Evolutionary conservation across 2,329 filamentous ascomycete species (phyloP).

Genomic region (Grosmannia clavigera): DNA sequence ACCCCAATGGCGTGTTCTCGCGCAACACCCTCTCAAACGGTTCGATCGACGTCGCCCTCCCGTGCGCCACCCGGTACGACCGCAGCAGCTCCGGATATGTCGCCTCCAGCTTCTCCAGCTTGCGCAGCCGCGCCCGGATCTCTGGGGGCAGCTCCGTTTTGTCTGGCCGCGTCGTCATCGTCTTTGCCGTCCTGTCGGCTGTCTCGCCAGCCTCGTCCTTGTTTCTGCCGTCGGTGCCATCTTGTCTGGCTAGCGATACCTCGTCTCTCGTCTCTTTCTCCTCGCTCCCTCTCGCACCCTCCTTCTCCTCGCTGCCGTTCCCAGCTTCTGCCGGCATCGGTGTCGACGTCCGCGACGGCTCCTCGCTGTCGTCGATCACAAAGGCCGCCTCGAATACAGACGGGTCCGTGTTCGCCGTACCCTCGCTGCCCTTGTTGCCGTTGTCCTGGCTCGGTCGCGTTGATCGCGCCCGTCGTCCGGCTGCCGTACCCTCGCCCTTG

Average conservation of each 20-base stretch:
- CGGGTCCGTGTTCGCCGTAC: conserved; percentile 55
- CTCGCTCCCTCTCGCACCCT: conserved; percentile 1
- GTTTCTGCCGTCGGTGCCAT: neutral
- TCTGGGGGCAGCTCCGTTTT: conserved; percentile 56
- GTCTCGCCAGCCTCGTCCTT: neutral
- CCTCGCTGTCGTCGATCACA: conserved; percentile 72
- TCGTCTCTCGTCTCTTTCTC: neutral
- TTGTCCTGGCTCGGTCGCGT: conserved; percentile 29
- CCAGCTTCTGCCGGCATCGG: conserved; percentile 3
- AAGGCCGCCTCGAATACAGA: conserved; percentile 81
- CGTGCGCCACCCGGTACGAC: conserved; percentile 85
- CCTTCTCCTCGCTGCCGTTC: conserved; percentile 2
- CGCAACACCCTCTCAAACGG: conserved; percentile 84
- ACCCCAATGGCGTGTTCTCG: conserved; percentile 83
- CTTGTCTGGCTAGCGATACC: neutral
- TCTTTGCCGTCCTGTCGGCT: neutral
- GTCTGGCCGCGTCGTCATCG: conserved; percentile 8
- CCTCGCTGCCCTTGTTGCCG: conserved; percentile 18
- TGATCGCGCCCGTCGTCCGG: conserved; percentile 21
- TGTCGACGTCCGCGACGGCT: conserved; percentile 35
- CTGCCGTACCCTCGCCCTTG: conserved; percentile 20
- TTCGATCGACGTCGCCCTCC: conserved; percentile 75
- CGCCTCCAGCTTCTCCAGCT: conserved; percentile 79
- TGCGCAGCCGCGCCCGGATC: conserved; percentile 61
- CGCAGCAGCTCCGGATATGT: conserved; percentile 87